Conservation (phyloP, 2,329 filamentous ascomycete species). For the Sclerotinia borealis region DNA sequence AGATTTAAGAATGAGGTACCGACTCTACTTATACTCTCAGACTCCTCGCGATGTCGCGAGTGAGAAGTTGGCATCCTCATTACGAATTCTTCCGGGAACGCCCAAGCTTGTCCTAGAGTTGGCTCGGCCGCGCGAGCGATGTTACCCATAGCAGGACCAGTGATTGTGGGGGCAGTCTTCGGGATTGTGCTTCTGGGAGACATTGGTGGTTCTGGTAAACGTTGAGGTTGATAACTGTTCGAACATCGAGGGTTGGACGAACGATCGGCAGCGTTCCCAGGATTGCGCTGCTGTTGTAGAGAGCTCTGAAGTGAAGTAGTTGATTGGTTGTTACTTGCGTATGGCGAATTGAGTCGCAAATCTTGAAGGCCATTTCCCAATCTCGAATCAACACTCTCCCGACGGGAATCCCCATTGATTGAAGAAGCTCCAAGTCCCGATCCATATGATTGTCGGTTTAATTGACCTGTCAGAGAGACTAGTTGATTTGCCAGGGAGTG, state of each 20-base stretch:
- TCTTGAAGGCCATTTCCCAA: constrained; percentile 68
- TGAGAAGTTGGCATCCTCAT: constrained; percentile 44
- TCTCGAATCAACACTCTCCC: constrained; percentile 75
- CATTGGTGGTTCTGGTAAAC: constrained; percentile 36
- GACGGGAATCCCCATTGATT: constrained; percentile 45
- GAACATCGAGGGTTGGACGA: constrained; percentile 51
- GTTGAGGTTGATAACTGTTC: constrained; percentile 54
- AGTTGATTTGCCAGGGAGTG: constrained; percentile 20
- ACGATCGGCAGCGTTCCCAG: constrained; percentile 41
- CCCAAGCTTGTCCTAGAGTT: constrained; percentile 78
- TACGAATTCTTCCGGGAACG: constrained; percentile 69
- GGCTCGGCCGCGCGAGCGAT: constrained; percentile 69
- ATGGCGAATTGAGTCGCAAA: constrained; percentile 64
- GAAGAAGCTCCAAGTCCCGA: constrained; percentile 10
- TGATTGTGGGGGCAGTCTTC: constrained; percentile 69
- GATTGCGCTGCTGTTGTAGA: constrained; percentile 60
- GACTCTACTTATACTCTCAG: constrained; percentile 24
- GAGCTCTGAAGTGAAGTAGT: constrained; percentile 68
- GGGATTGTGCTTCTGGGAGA: constrained; percentile 34
- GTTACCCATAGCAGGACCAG: constrained; percentile 58
- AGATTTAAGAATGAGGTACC: constrained; percentile 32
- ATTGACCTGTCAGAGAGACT: constrained; percentile 16
- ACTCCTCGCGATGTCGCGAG: constrained; percentile 42
- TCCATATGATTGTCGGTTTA: constrained; percentile 21
- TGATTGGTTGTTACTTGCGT: constrained; percentile 71